Evolutionary conservation across 169 alveolate species (phyloP).

Genomic region (Ichthyophthirius multifiliis): DNA sequence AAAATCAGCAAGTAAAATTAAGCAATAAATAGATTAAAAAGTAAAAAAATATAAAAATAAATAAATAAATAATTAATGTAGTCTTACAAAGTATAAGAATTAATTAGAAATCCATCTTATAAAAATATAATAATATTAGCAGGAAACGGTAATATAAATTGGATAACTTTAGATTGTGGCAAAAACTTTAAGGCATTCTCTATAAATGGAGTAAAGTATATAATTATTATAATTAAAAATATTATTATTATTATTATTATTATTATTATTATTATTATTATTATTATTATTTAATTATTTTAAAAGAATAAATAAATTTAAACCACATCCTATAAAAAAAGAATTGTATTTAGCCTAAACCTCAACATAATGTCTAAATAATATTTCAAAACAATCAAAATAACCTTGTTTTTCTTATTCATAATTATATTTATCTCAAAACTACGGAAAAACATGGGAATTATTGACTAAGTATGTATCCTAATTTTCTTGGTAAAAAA

Average conservation of each 20-base stretch:
- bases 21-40: background rate
- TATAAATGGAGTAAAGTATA: background rate
- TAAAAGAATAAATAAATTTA: background rate
- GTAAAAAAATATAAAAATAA: background rate
- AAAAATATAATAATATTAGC: background rate
- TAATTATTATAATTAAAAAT: background rate
- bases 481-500: conserved; percentile 23
- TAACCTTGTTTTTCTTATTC: conserved; percentile 29
- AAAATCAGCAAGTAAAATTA: background rate
- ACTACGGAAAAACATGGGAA: conserved; percentile 35
- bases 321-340: conserved; percentile 62
- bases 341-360: conserved; percentile 66
- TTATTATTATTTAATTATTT: background rate
- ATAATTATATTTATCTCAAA: conserved; percentile 17
- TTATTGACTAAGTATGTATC: conserved; percentile 19
- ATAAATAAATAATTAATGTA: background rate
- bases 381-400: background rate
- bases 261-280: background rate
- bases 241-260: background rate
- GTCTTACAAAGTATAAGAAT: background rate
- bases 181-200: background rate
- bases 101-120: background rate
- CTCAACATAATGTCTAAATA: conserved; percentile 29
- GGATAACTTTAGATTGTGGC: background rate
- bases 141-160: background rate